phyloP scores from a whole-genome alignment of 1,284 basidiomycete genomes.

The Phellinidium pouzarii region DNA sequence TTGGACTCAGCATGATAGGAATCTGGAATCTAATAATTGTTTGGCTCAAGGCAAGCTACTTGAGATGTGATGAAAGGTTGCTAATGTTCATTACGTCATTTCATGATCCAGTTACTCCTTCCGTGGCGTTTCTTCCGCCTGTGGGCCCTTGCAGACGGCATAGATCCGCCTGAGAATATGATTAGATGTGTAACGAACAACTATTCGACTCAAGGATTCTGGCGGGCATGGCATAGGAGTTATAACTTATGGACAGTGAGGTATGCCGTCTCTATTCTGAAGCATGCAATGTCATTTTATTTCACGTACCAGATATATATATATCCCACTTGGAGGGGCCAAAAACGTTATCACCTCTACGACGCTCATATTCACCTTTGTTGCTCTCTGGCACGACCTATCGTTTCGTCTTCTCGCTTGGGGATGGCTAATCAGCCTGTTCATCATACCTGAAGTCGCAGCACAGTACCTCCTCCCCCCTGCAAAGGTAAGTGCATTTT shows the following conservation, averaged over 20 bases:
- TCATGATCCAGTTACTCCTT: constrained; percentile 90
- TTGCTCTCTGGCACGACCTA: constrained; percentile 98
- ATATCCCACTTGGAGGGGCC: constrained; percentile 86
- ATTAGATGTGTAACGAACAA: constrained; percentile 98
- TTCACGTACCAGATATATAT: constrained; percentile 71
- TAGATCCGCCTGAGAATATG: constrained; percentile 98
- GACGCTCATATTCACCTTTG: constrained; percentile 88
- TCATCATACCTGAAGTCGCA: constrained; percentile 83
- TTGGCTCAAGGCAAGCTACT: constrained; percentile 80
- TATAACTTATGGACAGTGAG: constrained; percentile 96
- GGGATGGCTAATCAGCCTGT: constrained; percentile 94
- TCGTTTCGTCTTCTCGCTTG: constrained; percentile 85
- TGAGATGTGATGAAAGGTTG: not conserved
- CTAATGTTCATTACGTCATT: not conserved
- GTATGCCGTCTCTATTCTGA: constrained; percentile 34
- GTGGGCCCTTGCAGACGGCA: constrained; percentile 86
- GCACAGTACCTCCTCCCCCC: constrained; percentile 55
- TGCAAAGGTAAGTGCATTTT: constrained; percentile 48
- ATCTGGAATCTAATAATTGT: constrained; percentile 97
- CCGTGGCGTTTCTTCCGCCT: constrained; percentile 98
- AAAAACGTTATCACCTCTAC: constrained; percentile 63
- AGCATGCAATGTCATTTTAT: constrained; percentile 2
- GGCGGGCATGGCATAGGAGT: constrained; percentile 94
- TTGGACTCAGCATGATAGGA: constrained; percentile 87
- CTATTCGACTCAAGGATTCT: constrained; percentile 90